Percentiles rank a stretch among this genome's conserved stretches.
Evolutionary conservation across 192 early-diverging fungal species (phyloP).

Genomic region (Geosiphon pyriformis): DNA sequence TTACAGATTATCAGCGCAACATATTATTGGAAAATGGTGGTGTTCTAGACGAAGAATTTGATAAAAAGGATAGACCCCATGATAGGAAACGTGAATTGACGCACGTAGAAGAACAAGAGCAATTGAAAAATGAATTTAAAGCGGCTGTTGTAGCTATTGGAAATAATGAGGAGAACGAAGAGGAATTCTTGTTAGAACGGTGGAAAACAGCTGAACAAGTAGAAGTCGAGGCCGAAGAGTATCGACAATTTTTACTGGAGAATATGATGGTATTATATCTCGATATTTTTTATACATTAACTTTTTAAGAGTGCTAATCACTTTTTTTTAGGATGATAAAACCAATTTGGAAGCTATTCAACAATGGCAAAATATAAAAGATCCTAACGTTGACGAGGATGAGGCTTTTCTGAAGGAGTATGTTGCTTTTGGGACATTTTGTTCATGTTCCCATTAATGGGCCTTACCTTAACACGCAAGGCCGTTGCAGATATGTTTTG

Average conservation of each 20-base stretch:
- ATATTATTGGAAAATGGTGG: constrained; percentile 64
- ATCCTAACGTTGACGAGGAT: constrained; percentile 43
- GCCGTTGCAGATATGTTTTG: constrained; percentile 79
- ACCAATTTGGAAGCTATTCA: constrained; percentile 51
- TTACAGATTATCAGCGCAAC: constrained; percentile 86
- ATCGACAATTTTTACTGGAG: constrained; percentile 81
- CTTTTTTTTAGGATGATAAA: constrained; percentile 33
- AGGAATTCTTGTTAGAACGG: constrained; percentile 67
- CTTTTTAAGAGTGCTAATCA: neutral
- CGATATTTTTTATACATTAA: neutral
- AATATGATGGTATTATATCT: constrained; percentile 49
- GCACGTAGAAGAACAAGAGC: constrained; percentile 79
- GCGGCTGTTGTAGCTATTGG: constrained; percentile 39
- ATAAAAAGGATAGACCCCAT: constrained; percentile 41
- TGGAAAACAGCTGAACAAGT: constrained; percentile 71
- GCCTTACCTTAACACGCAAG: too few species aligned
- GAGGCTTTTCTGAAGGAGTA: constrained; percentile 78
- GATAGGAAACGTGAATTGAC: constrained; percentile 42
- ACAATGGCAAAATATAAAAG: constrained; percentile 52
- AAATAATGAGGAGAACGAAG: constrained; percentile 55
- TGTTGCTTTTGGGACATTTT: too few species aligned
- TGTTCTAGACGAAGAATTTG: constrained; percentile 40
- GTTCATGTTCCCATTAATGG: too few species aligned
- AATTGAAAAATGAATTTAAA: constrained; percentile 70
- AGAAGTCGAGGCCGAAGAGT: constrained; percentile 82